phyloP scores from a whole-genome alignment of 1,284 basidiomycete genomes.

The Puccinia coronata region DNA sequence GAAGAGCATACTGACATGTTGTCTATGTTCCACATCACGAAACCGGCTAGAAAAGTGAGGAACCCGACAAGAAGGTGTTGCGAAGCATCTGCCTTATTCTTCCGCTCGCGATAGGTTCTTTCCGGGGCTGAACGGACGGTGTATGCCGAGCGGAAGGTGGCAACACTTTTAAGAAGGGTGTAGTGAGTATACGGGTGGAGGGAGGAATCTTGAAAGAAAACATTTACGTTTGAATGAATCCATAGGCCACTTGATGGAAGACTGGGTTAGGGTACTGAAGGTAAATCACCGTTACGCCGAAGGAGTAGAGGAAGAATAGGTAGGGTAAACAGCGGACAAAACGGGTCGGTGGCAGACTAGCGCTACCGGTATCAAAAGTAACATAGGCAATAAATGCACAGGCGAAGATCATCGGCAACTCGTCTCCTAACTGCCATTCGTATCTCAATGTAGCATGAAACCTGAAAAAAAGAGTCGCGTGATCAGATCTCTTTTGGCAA shows the following conservation, averaged over 20 bases:
- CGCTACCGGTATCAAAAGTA: constrained; percentile 54
- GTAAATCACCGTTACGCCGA: constrained; percentile 54
- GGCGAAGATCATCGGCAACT: constrained; percentile 59
- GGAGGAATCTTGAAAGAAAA: neutral
- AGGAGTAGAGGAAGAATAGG: constrained; percentile 49
- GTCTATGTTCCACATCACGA: constrained; percentile 64
- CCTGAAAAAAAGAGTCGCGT: constrained; percentile 22
- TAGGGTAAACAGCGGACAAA: constrained; percentile 50
- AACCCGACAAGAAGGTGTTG: constrained; percentile 52
- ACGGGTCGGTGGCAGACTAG: constrained; percentile 47
- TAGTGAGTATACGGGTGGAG: neutral
- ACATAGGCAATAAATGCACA: constrained; percentile 54
- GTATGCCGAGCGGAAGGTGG: constrained; percentile 27
- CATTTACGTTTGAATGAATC: constrained; percentile 58
- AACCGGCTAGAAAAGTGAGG: constrained; percentile 59
- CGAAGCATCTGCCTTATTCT: constrained; percentile 39
- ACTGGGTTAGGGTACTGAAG: constrained; percentile 62
- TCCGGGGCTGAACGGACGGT: constrained; percentile 50
- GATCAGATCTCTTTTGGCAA: no score
- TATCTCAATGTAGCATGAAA: constrained; percentile 58
- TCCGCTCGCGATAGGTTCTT: constrained; percentile 34
- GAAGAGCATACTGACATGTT: constrained; percentile 60
- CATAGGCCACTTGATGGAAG: constrained; percentile 64
- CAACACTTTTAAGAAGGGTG: constrained; percentile 53
- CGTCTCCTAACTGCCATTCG: constrained; percentile 57